Percentiles rank a stretch among this genome's conserved stretches.
Conservation (phyloP, 2,329 filamentous ascomycete species). For the Dactylonectria macrodidyma region DNA sequence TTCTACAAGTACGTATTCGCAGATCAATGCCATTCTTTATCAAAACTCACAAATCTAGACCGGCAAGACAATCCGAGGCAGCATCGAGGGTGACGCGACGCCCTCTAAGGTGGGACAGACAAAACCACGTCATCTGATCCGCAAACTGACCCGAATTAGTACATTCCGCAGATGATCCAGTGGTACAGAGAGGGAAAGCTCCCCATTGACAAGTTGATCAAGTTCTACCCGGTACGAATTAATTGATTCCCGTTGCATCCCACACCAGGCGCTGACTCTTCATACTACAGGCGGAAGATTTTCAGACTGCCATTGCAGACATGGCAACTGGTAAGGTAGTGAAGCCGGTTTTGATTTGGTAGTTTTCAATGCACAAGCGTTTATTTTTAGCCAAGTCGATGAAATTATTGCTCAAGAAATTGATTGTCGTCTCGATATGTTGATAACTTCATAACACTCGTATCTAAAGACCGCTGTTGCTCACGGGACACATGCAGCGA, state of each 20-base stretch:
- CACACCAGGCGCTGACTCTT: neutral
- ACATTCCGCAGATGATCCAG: slow-evolving; percentile 18
- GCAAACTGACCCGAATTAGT: neutral
- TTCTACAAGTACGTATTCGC: slow-evolving; percentile 8
- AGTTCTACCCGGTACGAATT: slow-evolving; percentile 20
- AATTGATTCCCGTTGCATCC: neutral
- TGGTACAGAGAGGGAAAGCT: slow-evolving; percentile 18
- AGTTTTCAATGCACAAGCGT: neutral
- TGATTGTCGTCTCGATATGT: too few relatives aligned
- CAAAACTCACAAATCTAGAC: slow-evolving; percentile 3
- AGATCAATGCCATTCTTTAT: too few relatives aligned
- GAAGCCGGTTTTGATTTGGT: neutral
- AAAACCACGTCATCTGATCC: neutral
- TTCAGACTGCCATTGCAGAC: neutral
- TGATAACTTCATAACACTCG: too few relatives aligned
- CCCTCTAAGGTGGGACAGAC: slow-evolving; percentile 9
- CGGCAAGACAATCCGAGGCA: slow-evolving; percentile 15
- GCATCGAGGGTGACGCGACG: slow-evolving; percentile 18
- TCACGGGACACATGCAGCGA: too few relatives aligned
- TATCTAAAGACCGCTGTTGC: too few relatives aligned
- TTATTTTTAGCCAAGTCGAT: neutral
- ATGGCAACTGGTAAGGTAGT: neutral
- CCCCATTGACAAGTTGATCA: slow-evolving; percentile 20
- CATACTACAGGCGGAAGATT: neutral
- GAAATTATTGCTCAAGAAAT: neutral